Conservation (phyloP, 2,329 filamentous ascomycete species). For the Pseudogymnoascus sp. region DNA sequence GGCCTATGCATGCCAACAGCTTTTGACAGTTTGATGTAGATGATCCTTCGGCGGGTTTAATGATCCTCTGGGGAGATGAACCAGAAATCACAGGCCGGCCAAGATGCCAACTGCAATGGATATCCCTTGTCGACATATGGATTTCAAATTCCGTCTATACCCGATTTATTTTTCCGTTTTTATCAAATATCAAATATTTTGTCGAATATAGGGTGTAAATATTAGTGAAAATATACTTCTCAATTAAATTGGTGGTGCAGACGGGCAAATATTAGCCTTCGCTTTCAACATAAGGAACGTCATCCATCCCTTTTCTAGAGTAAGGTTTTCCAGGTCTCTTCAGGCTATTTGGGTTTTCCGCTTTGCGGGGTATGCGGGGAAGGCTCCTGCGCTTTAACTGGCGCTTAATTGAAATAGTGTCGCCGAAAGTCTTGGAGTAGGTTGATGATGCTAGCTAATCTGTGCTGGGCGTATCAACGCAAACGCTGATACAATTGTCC, state of each 20-base stretch:
- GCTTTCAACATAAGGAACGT: not conserved
- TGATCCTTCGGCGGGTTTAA: not conserved
- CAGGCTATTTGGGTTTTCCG: not conserved
- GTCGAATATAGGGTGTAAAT: not conserved
- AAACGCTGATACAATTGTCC: not conserved
- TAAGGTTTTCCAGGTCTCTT: not conserved
- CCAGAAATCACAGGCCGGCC: not conserved
- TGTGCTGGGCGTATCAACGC: not conserved
- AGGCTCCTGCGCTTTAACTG: not conserved
- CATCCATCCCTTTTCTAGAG: not conserved
- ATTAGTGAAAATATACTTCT: not conserved
- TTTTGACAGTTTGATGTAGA: not conserved
- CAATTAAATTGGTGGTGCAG: not conserved
- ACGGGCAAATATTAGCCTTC: not conserved
- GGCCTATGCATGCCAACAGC: not conserved
- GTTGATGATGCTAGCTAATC: not conserved
- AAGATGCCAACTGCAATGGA: not conserved
- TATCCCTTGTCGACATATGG: not conserved
- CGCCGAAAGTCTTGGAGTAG: not conserved
- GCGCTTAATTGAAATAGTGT: not conserved
- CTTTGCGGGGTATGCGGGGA: not conserved
- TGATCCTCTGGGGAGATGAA: not conserved
- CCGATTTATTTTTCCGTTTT: not conserved
- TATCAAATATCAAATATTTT: not conserved
- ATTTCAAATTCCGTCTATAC: not conserved